Base-by-base conservation (phyloP, 305 asterid genomes). In the Fraxinus latifolia region DNA sequence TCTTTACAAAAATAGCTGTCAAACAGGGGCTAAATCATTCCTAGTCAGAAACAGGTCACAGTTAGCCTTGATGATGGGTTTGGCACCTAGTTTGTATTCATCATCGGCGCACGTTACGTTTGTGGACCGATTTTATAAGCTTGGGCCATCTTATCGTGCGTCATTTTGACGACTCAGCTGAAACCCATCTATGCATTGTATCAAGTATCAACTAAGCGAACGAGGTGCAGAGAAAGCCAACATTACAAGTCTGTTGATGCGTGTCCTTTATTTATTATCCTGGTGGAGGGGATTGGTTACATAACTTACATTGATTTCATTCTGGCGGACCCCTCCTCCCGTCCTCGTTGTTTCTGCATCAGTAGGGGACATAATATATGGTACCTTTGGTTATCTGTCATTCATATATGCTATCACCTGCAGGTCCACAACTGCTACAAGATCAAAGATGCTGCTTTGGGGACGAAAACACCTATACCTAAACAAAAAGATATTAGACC, bases 341-440 rank as follows among this genome's bases (percentile, higher is more conserved):
- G 12, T 58, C 68, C 12, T 19, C 12, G 3, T 53, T n/a, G 65
- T 58, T 62, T 62, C 72, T 23, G 34, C n/a, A 21, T 62, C n/a
- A 62, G 72, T 32, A 33, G 31, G 29, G 58, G 29, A 17, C 8
- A 55, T 17, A 53, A 53, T 53, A 53, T 17, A 55, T 55, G 3
- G 62, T 50, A 50, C 65, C 65, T 53, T 53, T 58, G 68, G 12
- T 58, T 58, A 58, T 58, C 67, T 17, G 67, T 17, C 29, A 17
- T 58, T 58, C 27, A 58, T 4, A 39, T 55, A 77, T 25, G 36
- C 31, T 7, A 60, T 62, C 4, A 62, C 72, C 79, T 79, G 37
- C 90, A 90, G 93, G 86, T 82, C 15, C 81, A 81, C 3, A 87
- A 86, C 65, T 74, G 83, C 67, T 89, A 74, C 85, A 82, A 76